Evolutionary conservation across 345 rosid genomes (phyloP).

Genomic region (Acer negundo): DNA sequence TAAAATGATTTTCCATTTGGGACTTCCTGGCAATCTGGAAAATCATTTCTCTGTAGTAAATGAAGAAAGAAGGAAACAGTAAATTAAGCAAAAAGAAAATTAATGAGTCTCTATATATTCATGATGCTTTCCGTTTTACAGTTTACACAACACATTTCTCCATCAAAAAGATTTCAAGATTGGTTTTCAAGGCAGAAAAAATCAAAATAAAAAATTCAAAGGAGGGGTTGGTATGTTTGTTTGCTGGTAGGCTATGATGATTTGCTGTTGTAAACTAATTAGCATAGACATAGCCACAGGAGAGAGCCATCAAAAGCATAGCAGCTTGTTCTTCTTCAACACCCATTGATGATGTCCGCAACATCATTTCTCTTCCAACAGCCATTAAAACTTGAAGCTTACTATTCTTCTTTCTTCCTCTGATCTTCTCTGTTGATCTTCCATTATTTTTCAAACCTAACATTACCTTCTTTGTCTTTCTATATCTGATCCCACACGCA

Average conservation of each 20-base stretch:
- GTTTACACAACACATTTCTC: background rate
- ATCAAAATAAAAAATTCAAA: background rate
- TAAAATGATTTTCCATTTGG: too few species aligned
- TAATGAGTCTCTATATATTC: background rate
- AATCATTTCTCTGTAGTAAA: too few species aligned
- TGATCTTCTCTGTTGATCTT: slow-evolving; percentile 20
- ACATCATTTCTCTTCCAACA: slow-evolving; percentile 11
- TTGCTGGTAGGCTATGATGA: background rate
- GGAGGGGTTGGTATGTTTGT: too few species aligned
- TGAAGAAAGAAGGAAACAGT: background rate
- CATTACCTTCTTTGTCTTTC: slow-evolving; percentile 60
- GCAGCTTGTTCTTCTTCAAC: slow-evolving; percentile 79
- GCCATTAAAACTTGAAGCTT: slow-evolving; percentile 21
- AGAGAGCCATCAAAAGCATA: slow-evolving; percentile 59
- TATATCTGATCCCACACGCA: slow-evolving; percentile 89
- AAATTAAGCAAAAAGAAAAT: background rate
- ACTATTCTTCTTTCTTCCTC: slow-evolving; percentile 16
- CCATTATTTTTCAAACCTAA: slow-evolving; percentile 32
- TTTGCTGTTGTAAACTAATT: slow-evolving; percentile 4
- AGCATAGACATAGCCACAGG: slow-evolving; percentile 41
- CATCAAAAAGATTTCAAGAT: background rate
- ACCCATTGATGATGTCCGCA: slow-evolving; percentile 41
- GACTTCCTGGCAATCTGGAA: background rate
- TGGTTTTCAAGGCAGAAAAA: background rate
- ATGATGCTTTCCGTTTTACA: background rate